Evolutionary conservation across 805 yeast species (phyloP), one percentile per base, ranked within the genome.

Genomic region (Kregervanrija pseudodelftensis): DNA sequence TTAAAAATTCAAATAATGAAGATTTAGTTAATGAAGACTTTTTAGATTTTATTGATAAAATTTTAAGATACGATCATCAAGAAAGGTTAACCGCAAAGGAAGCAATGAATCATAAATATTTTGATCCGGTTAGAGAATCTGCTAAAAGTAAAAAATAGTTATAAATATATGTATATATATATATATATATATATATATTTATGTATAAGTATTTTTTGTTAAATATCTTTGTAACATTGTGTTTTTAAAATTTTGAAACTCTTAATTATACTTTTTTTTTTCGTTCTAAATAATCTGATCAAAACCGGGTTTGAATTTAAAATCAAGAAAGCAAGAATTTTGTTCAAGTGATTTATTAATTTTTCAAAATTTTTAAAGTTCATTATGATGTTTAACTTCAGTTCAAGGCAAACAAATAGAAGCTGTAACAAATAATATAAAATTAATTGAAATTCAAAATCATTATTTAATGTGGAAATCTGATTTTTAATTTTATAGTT

Each of bases 81-180:
- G 84, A 83, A 60, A 76, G 96, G 61, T 73, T 87, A 39, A 87
- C 96, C 7, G 96, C 96, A 1, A 77, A 74, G 61, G 95, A 90
- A 62, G 93, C 96, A 28, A 80, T 88, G 84, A 77, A 66, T 11
- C 95, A 88, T 66, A 64, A 70, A 2, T 74, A 66, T 54, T 69
- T 69, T 41, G 57, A 63, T 14, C 55, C 57, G 1, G 56, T 63
- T 31, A 52, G 65, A 46, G 48, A 55, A 13, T 44, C 43, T 5
- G 46, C 51, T 34, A 37, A 33, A 28, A 31, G 37, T n/a, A 17
- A 32, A 33, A 28, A 32, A 22, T 22, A 22, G 28, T 22, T 5
- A 22, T 17, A 17, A 17, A 17, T 5, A 5, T n/a, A n/a, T 28
- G 14, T n/a, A 40, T 32, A 14, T 15, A 33, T 31, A 15, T 14